A percentile compares a stretch with the other conserved stretches of the same genome.
Evolutionary conservation across 1,284 basidiomycete genomes (phyloP).

Genomic region (Pulveroboletus sp.): DNA sequence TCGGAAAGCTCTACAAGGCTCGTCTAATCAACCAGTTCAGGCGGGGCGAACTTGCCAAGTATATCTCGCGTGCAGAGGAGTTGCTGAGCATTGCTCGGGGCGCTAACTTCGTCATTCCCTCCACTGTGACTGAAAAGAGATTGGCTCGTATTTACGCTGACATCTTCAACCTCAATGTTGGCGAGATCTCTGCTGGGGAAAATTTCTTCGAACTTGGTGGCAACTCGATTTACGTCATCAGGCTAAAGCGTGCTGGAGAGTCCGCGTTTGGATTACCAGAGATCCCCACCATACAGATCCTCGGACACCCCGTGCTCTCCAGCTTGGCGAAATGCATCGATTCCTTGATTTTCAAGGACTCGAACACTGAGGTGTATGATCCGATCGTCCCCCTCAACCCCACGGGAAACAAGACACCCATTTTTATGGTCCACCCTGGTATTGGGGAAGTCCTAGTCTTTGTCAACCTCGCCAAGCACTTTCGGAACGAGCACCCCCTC

Average conservation of each 20-base stretch:
- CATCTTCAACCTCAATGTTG: conserved; percentile 21
- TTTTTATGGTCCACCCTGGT: conserved; percentile 42
- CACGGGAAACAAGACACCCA: conserved; percentile 42
- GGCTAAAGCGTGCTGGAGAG: too few relatives aligned
- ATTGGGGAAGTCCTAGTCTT: conserved; percentile 7
- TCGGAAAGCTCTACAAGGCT: conserved; percentile 27
- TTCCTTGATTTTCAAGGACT: too few relatives aligned
- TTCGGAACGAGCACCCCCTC: conserved; percentile 42
- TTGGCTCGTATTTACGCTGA: conserved; percentile 27
- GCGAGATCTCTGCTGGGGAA: conserved; percentile 25
- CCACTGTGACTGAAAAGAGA: conserved; percentile 25
- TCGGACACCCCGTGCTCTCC: too few relatives aligned
- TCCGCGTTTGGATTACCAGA: too few relatives aligned
- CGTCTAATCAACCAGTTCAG: conserved; percentile 24
- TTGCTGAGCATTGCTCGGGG: conserved; percentile 23
- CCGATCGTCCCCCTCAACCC: conserved; percentile 1
- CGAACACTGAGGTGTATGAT: too few relatives aligned
- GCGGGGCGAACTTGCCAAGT: conserved; percentile 25
- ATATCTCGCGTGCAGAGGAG: conserved; percentile 26
- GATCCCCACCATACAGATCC: too few relatives aligned
- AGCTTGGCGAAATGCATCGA: too few relatives aligned
- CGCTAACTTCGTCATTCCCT: conserved; percentile 21
- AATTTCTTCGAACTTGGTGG: conserved; percentile 18
- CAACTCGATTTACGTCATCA: too few relatives aligned
- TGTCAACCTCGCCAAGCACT: conserved; percentile 5